Conservation (phyloP, 140 eudicot species). For the Senecio squalidus region DNA sequence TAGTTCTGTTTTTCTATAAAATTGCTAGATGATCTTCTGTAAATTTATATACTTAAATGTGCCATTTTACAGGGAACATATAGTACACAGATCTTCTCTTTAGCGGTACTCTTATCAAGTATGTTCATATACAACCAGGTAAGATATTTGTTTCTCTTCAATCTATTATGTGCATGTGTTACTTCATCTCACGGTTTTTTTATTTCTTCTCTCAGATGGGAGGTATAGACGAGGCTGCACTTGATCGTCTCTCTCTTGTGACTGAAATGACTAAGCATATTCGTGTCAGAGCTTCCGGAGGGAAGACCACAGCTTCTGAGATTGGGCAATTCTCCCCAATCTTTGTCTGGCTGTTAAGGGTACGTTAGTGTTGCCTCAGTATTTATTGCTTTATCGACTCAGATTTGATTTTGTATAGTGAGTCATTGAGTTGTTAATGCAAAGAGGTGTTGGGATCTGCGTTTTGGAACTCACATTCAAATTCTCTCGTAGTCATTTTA, state of each 20-base stretch:
- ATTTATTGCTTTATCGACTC: neutral
- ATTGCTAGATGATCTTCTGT: neutral
- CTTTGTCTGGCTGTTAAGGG: conserved; percentile 98
- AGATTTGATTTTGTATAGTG: neutral
- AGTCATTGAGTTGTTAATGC: neutral
- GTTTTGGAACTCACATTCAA: too few relatives aligned
- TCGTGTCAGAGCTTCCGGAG: conserved; percentile 95
- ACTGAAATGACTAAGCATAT: conserved; percentile 99
- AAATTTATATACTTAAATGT: neutral
- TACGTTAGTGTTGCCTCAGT: conserved; percentile 14
- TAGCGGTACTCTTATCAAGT: conserved; percentile 97
- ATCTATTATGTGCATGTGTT: neutral
- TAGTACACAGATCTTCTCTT: conserved; percentile 90
- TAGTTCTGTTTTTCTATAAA: neutral
- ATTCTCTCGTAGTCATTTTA: neutral
- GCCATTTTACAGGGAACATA: conserved; percentile 76
- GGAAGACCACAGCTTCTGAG: conserved; percentile 81
- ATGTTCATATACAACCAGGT: conserved; percentile 99
- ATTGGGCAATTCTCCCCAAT: conserved; percentile 97
- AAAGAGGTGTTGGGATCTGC: neutral
- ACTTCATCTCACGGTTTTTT: neutral
- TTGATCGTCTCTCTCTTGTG: conserved; percentile 97
- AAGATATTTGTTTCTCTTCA: neutral
- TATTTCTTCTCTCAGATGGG: conserved; percentile 57
- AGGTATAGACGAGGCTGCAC: conserved; percentile 97